A percentile compares a stretch with the other conserved stretches of the same genome.
Conservation (phyloP, 169 alveolate species). For the Plasmodium cynomolgi region DNA sequence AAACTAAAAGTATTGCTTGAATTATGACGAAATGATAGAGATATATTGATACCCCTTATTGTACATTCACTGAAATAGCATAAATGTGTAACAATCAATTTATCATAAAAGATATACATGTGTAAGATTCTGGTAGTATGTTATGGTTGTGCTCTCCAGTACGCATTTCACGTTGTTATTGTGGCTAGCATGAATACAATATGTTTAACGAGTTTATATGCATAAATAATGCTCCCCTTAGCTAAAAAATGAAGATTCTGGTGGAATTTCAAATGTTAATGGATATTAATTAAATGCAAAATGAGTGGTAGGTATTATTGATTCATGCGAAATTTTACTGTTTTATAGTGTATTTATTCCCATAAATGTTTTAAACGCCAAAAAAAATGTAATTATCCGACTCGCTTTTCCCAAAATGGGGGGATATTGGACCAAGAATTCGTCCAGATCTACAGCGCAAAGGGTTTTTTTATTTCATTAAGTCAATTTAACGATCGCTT, state of each 20-base stretch:
- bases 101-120: background rate
- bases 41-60: background rate
- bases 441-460: background rate
- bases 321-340: background rate
- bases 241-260: background rate
- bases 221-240: background rate
- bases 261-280: background rate
- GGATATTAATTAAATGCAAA: background rate
- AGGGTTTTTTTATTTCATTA: background rate
- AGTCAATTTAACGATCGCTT: background rate
- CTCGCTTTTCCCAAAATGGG: background rate
- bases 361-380: background rate
- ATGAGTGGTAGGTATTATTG: background rate
- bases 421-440: background rate
- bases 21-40: background rate
- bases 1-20: background rate
- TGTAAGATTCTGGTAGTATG: background rate
- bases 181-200: background rate
- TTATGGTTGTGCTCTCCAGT: background rate
- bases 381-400: background rate
- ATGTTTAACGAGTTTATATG: background rate
- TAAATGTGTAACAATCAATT: background rate
- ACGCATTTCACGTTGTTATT: background rate
- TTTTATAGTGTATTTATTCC: background rate
- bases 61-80: background rate